Evolutionary conservation across 805 yeast genomes (phyloP), one percentile per base, ranked within the genome.

Genomic region (Lachancea sp.): DNA sequence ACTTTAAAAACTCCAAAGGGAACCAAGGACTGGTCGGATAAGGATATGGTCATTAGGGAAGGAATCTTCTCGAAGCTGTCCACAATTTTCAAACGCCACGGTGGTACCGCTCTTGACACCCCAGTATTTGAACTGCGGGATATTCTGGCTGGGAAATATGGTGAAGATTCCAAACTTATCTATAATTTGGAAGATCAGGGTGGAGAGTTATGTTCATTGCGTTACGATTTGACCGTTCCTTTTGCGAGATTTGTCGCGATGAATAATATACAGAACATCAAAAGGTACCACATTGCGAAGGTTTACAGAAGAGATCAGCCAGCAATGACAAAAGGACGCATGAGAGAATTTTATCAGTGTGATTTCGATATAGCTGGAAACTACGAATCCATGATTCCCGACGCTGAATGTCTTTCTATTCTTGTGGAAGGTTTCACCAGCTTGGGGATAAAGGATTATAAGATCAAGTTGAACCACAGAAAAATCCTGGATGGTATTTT

Each of bases 271-370:
- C 81, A 86, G 53, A 77, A 71, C 58, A 90, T 92, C 65, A 92
- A 92, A 68, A 76, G 99, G 60, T 92, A 79, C 63, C 99, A 92
- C 68, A 86, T 92, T 49, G 98, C 99, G 52, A 92, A 92, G 64
- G 99, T 92, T 40, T 92, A 92, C 68, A 80, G 99, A 70, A 83
- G 99, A 68, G 99, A 92, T 63, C 99, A 92, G 67, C 99, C 99
- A 4, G 99, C 99, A 7, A 92, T 92, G 98, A 90, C 97, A 38
- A 92, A 92, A 67, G 99, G 99, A 46, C 78, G 99, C 67, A 92
- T 92, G 98, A 84, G 99, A 75, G 99, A 92, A 67, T 92, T 92
- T 58, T 92, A 92, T 65, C 99, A 92, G 69, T 92, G 99, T 71
- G 99, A 92, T 69, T 85, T 92, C 55, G 99, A 92, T 64, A 72